Evolutionary conservation across 768 basidiomycete genomes (phyloP), one percentile per base, ranked within the genome.

Genomic region (Hericium alpestre): DNA sequence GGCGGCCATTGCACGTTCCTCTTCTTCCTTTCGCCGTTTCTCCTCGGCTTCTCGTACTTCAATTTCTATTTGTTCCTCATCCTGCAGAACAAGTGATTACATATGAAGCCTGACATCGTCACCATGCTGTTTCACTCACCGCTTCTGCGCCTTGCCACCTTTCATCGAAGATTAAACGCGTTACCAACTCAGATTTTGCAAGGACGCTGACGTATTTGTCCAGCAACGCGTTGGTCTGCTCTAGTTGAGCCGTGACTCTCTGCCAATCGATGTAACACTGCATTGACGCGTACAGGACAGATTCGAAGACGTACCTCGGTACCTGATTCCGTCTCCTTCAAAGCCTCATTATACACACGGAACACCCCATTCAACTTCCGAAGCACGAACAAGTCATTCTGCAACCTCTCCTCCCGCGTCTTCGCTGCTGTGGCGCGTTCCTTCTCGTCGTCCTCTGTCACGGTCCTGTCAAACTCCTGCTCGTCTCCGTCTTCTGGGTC

Each of bases 201-300:
- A 91, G 72, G 50, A 88, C 80, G 43, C 70, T 72, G 46, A 87
- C 79, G 65, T 91, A 91, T 75, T 82, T 86, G 69, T 87, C 83
- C 58, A 91, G 71, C 56, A 91, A 71, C 1, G 78, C 79, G 63
- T 90, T 82, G 0, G 89, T 90, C 61, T 90, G 80, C 50, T 76
- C 77, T 38, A 91, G 67, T 60, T 89, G 87, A 32, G 67, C 69
- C 10, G 83, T 82, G 40, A 89, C 76, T 62, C 81, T 79, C 88
- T 69, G 18, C 16, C n/a, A 27, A 38, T 48, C 18, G 39, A 23
- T 22, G 2, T 18, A 25, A 43, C 43, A 22, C 16, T 8, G n/a
- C 16, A 9, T 37, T 2, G 23, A n/a, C n/a, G n/a, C n/a, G n/a
- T n/a, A n/a, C n/a, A 47, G 18, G 38, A 37, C 7, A 56, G 9